These are phyloP conservation scores for Calonectria pseudoreteaudii DNA, from an alignment of 2,329 filamentous ascomycete genomes.

Conservation along the genomic window DNA sequence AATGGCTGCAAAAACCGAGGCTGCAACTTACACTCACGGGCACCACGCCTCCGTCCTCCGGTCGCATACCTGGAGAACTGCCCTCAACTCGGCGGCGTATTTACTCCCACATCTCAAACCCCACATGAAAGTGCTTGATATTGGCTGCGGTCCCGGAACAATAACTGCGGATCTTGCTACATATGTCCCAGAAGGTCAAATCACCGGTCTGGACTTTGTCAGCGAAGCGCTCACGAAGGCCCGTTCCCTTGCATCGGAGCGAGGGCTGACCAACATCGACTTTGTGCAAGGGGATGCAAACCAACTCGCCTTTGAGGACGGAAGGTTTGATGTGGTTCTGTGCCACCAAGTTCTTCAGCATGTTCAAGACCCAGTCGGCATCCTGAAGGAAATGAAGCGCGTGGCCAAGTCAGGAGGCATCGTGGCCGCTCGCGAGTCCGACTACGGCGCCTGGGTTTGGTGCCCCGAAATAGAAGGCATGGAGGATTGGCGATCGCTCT, in stretches of 20 bases:
- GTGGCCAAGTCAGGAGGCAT: conserved; percentile 4
- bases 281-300: conserved; percentile 4
- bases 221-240: neutral
- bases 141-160: conserved; percentile 6
- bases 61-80: conserved; percentile 8
- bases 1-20: neutral
- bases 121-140: conserved; percentile 10
- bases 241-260: neutral
- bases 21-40: conserved; percentile 9
- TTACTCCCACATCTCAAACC: neutral
- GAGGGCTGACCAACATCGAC: neutral
- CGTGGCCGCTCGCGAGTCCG: conserved; percentile 9
- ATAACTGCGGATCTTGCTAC: conserved; percentile 10
- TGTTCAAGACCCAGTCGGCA: neutral
- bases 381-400: conserved; percentile 10
- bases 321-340: neutral
- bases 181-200: neutral
- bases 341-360: conserved; percentile 13
- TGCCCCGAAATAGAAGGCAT: neutral
- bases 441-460: neutral
- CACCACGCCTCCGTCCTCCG: conserved; percentile 6
- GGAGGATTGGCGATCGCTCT: conserved; percentile 2
- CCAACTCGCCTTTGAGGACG: neutral
- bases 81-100: neutral
- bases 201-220: neutral